These are phyloP conservation scores for Amylocarpus encephaloides DNA, from an alignment of 2,329 filamentous ascomycete species.

Conservation along the genomic window DNA sequence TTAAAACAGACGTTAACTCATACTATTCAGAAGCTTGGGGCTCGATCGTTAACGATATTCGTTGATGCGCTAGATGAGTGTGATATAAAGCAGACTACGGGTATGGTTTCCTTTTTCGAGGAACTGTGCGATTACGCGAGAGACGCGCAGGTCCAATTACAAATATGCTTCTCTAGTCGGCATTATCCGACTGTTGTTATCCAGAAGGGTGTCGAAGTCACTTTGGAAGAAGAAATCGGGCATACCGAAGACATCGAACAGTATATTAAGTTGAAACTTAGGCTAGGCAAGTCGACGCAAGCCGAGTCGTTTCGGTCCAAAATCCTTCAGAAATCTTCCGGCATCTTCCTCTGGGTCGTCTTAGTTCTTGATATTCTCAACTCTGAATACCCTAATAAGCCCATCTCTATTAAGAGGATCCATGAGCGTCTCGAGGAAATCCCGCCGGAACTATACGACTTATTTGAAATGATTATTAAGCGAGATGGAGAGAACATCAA, in stretches of 20 bases:
- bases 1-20: slow-evolving; percentile 23
- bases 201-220: slow-evolving; percentile 20
- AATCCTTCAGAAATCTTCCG: slow-evolving; percentile 4
- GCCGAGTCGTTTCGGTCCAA: slow-evolving; percentile 9
- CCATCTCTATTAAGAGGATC: slow-evolving; percentile 32
- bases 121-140: slow-evolving; percentile 14
- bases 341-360: slow-evolving; percentile 12
- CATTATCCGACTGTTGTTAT: slow-evolving; percentile 26
- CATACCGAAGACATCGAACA: slow-evolving; percentile 27
- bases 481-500: slow-evolving; percentile 40
- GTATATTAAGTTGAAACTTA: slow-evolving; percentile 25
- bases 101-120: slow-evolving; percentile 21
- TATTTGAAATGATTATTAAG: slow-evolving; percentile 19
- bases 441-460: slow-evolving; percentile 13
- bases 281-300: slow-evolving; percentile 6
- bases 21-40: slow-evolving; percentile 26
- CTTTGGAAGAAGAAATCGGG: slow-evolving; percentile 24
- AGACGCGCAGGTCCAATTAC: slow-evolving; percentile 9
- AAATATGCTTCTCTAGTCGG: slow-evolving; percentile 28
- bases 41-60: slow-evolving; percentile 27
- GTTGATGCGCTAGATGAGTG: slow-evolving; percentile 23
- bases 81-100: slow-evolving; percentile 4
- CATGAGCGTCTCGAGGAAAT: slow-evolving; percentile 30
- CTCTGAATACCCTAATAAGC: slow-evolving; percentile 32
- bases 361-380: slow-evolving; percentile 35